Evolutionary conservation across 495 filamentous ascomycete species (phyloP).

Genomic region (Cladorrhinum samala): DNA sequence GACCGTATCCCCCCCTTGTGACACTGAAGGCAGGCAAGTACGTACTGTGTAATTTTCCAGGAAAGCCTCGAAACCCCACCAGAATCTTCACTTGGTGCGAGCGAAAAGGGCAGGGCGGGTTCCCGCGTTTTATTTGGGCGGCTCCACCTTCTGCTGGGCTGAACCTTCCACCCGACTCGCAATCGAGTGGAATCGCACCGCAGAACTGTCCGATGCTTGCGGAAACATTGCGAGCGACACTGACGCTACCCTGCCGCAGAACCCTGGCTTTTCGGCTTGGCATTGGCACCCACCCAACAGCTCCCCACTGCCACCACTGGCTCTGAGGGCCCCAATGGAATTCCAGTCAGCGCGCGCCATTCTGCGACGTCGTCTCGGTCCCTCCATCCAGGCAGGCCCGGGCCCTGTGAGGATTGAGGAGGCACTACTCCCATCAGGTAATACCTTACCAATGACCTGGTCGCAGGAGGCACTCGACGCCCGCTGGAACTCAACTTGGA

Average conservation of each 20-base stretch:
- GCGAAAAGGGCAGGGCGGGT: no score
- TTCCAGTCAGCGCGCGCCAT: constrained; percentile 4
- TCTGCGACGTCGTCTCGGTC: neutral
- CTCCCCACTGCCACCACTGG: neutral
- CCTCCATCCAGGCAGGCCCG: no score
- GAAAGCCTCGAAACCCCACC: no score
- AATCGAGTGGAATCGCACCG: no score
- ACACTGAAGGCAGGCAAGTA: no score
- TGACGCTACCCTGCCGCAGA: neutral
- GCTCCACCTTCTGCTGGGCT: constrained; percentile 5
- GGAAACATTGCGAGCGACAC: neutral
- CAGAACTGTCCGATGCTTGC: neutral
- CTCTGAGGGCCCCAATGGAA: constrained; percentile 7
- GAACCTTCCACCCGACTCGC: constrained; percentile 9
- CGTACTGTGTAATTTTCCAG: no score
- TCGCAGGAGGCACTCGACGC: neutral
- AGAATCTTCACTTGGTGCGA: no score
- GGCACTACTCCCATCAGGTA: neutral
- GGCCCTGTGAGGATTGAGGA: no score
- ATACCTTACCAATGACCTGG: constrained; percentile 8
- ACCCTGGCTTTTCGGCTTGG: neutral
- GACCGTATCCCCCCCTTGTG: neutral
- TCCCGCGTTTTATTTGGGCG: neutral
- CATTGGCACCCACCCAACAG: neutral
- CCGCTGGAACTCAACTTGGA: no score